Base-by-base conservation (phyloP, 2,329 filamentous ascomycete species). In the Phyllosticta ampelicida region DNA sequence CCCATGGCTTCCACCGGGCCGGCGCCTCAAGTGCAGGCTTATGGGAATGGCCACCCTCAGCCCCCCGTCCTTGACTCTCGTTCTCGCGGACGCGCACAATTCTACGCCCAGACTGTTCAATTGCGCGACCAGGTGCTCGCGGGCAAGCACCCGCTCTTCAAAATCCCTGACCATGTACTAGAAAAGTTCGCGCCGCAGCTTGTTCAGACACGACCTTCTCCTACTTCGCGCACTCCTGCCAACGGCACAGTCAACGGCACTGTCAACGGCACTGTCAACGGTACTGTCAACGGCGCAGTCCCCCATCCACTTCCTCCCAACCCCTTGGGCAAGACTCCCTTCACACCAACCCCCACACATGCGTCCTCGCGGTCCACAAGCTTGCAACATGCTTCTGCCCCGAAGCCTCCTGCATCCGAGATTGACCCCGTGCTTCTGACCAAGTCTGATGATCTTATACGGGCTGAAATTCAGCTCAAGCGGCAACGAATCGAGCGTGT, bases 351-450 rank as follows among this genome's bases (percentile, higher is more conserved):
- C 19, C 53, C 60, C 18, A 44, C 51, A 10, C 28, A 19, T 18
- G 50, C 53, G n/a, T 50, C 51, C 11, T 54, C 60, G 28, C 54
- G 56, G 62, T 51, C 57, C 36, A 19, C 53, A 28, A 54, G 52
- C 48, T 54, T 52, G 13, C 56, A 59, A 36, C 44, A 53, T 3
- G 52, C 56, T 3, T 29, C 48, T 20, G 50, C 19, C 13, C 16
- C 74, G 68, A 65, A 74, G 66, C 73, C 79, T 63, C 73, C 75
- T 60, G 81, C 79, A 63, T 83, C 84, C 61, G 85, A 86, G 71
- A 87, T 94, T 74, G 84, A 95, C 71, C 89, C 90, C 54, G 84
- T 95, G 61, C 79, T 95, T 65, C 79, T 95, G 71, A 86, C 89
- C 68, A 96, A 96, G 73, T 91, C 90, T 64, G 87, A 90, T 68